Conservation (phyloP, 176 grass and related monocot species). For the Bolboschoenus planiculmis region DNA sequence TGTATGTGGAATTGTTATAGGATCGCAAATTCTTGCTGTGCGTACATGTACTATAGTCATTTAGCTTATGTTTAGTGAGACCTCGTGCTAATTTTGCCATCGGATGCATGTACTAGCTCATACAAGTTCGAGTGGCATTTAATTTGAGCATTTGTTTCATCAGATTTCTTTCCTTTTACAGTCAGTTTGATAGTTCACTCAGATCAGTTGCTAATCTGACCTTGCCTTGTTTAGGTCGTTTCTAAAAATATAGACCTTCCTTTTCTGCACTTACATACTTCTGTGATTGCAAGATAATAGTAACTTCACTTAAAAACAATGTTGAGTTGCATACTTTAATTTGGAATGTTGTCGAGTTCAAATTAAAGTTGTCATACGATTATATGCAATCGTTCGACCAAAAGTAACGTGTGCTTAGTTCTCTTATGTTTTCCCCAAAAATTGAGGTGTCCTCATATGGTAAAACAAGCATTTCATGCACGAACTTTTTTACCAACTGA, state of each 20-base stretch:
- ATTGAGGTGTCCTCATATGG: background rate
- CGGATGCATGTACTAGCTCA: background rate
- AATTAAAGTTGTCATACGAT: background rate
- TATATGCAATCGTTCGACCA: background rate
- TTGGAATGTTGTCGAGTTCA: background rate
- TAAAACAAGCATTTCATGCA: background rate
- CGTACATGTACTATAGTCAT: background rate
- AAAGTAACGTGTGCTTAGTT: background rate
- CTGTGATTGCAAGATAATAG: background rate
- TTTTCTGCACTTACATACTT: background rate
- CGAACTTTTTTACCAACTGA: background rate
- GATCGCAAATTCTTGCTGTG: background rate
- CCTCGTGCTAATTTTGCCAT: conserved; percentile 3
- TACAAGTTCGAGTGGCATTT: background rate
- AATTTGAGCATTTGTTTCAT: background rate
- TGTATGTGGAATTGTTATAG: background rate
- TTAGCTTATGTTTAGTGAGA: background rate
- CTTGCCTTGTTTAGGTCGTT: background rate
- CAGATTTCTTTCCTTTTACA: background rate
- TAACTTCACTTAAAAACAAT: background rate
- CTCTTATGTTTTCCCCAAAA: background rate
- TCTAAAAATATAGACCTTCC: background rate
- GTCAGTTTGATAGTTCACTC: background rate
- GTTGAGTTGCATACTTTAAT: background rate
- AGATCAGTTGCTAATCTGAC: conserved; percentile 8